phyloP scores from a whole-genome alignment of 1,284 basidiomycete genomes.

The Phlebopus sp. region DNA sequence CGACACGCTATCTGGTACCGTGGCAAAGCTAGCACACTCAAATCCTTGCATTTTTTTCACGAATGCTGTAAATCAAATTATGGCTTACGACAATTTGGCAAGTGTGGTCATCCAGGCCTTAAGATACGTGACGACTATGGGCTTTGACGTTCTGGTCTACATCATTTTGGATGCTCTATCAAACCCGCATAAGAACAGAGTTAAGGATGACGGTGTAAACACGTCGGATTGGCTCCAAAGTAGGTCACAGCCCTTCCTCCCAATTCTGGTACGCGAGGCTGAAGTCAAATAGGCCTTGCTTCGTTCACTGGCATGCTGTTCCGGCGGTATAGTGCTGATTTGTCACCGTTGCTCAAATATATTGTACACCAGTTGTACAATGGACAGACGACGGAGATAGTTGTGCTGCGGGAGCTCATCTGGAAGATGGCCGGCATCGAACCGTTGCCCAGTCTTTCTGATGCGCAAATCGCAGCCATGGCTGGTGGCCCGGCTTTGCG shows the following conservation, averaged over 20 bases:
- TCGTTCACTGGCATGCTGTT: conserved; percentile 93
- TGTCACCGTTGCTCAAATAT: conserved; percentile 85
- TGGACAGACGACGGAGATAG: conserved; percentile 83
- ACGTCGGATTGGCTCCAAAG: conserved; percentile 93
- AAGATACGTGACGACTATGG: conserved; percentile 87
- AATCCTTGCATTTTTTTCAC: conserved; percentile 93
- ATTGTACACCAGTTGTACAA: conserved; percentile 88
- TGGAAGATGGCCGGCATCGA: conserved; percentile 96
- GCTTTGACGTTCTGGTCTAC: conserved; percentile 91
- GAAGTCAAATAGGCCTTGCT: conserved; percentile 64
- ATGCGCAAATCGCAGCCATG: conserved; percentile 86
- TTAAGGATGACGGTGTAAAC: conserved; percentile 93
- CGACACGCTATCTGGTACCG: conserved; percentile 77
- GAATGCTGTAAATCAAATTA: conserved; percentile 90
- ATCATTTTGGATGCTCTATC: conserved; percentile 87
- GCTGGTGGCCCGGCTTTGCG: conserved; percentile 87
- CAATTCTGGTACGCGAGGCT: conserved; percentile 8
- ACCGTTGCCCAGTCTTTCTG: conserved; percentile 84
- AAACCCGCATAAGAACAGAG: conserved; percentile 79
- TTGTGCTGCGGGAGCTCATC: conserved; percentile 90
- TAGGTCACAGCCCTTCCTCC: conserved; percentile 40
- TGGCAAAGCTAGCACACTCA: conserved; percentile 93
- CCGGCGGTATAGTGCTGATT: conserved; percentile 80
- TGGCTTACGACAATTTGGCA: conserved; percentile 95
- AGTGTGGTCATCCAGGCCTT: conserved; percentile 89